Base-by-base conservation (phyloP, 805 yeast genomes). In the Pichia gijzeniarum region DNA sequence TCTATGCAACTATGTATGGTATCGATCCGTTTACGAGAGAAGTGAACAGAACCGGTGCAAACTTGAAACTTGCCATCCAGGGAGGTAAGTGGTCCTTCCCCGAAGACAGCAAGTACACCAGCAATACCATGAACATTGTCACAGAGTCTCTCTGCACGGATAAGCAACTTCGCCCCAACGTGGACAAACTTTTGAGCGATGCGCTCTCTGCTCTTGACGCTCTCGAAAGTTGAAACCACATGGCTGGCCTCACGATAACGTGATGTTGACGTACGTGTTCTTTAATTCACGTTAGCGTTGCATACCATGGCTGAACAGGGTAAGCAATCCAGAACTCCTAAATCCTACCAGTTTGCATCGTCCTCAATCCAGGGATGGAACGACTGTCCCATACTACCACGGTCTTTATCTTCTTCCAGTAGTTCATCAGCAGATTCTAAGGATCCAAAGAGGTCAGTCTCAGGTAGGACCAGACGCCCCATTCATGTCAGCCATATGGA, bases 11-110 rank as follows among this genome's bases (percentile, higher is more conserved):
- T 52, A 71, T 91, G 62, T 90, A 85, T 65, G 83, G 84, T 0
- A 72, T 72, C 27, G 85, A 95, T 4, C 98, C 98, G 1, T 90
- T 90, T 61, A 96, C 89, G 59, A 73, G 86, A 58, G 81, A 85
- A 60, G 93, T 87, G 56, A 72, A 77, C 38, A 80, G 82, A 35
- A 77, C 80, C 48, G 97, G 97, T 14, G 96, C 95, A 5, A 85
- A 82, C 52, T 69, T 89, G 53, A 79, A 73, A 41, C 69, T 88
- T 53, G 95, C 95, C 5, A 84, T 90, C 31, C 69, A 76, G 16
- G 78, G 76, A 44, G 93, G 87, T 1, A 76, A 69, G 43, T 88
- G 72, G 63, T 58, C 68, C 20, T 72, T 81, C 4, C 28, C 20
- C 12, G 30, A 25, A 10, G 2, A 2, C 7, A 28, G n/a, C 34